Conservation (phyloP, 345 rosid species). For the Brassica rapa region DNA sequence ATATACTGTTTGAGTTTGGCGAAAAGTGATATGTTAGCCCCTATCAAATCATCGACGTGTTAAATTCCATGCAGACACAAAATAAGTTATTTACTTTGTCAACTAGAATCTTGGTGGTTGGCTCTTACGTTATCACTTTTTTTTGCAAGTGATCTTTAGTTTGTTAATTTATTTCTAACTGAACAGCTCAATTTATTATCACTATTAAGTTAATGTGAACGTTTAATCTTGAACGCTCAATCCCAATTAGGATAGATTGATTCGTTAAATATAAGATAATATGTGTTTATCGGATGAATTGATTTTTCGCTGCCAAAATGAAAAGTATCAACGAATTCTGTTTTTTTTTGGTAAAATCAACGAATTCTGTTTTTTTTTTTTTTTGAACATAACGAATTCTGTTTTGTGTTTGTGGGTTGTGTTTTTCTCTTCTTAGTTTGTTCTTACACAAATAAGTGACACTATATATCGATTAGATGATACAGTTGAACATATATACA, state of each 20-base stretch:
- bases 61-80: conserved; percentile 29
- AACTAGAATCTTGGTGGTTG: conserved; percentile 29
- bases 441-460: not conserved
- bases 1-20: conserved; percentile 12
- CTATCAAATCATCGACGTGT: conserved; percentile 36
- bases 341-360: too few relatives aligned
- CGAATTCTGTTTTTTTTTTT: too few relatives aligned
- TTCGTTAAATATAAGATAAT: not conserved
- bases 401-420: not conserved
- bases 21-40: conserved; percentile 26
- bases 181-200: not conserved
- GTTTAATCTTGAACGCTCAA: not conserved
- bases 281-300: not conserved
- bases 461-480: not conserved
- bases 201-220: not conserved
- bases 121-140: conserved; percentile 14
- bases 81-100: not conserved
- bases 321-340: not conserved
- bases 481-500: not conserved
- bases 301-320: not conserved
- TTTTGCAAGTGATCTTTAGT: not conserved
- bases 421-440: not conserved
- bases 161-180: not conserved
- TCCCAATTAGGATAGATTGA: not conserved
- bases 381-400: too few relatives aligned